A percentile compares a stretch with the other conserved stretches of the same genome.
Evolutionary conservation across 192 early-diverging fungal species (phyloP).

Genomic region (Linnemannia exigua): DNA sequence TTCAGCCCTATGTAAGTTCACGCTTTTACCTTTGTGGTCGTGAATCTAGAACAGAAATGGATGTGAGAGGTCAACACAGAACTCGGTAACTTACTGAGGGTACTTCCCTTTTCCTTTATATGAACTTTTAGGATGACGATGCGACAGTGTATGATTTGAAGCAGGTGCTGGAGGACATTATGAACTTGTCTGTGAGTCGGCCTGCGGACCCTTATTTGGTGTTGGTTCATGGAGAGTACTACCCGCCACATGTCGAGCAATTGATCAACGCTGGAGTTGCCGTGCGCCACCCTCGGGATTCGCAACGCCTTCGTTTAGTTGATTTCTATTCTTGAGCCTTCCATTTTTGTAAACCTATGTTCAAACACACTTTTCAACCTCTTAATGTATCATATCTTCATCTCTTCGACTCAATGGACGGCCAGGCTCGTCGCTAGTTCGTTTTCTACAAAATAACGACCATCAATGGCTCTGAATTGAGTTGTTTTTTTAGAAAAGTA

Average conservation of each 20-base stretch:
- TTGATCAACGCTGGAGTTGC: slow-evolving; percentile 66
- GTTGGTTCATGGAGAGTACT: slow-evolving; percentile 60
- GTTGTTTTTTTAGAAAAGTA: too few species aligned
- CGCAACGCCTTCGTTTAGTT: slow-evolving; percentile 53
- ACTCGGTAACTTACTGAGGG: neutral
- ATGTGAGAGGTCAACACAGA: neutral
- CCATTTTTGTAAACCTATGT: neutral
- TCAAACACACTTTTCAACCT: neutral
- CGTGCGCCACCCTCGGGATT: slow-evolving; percentile 62
- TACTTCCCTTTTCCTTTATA: neutral
- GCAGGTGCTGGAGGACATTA: slow-evolving; percentile 61
- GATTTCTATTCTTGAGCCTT: slow-evolving; percentile 57
- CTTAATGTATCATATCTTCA: neutral
- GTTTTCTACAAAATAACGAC: too few species aligned
- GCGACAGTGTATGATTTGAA: slow-evolving; percentile 28
- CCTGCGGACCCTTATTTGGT: slow-evolving; percentile 61
- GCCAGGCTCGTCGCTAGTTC: too few species aligned
- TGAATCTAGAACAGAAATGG: neutral
- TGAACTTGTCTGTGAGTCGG: slow-evolving; percentile 60
- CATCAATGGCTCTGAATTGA: too few species aligned
- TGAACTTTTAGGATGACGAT: slow-evolving; percentile 10
- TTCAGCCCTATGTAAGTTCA: slow-evolving; percentile 36
- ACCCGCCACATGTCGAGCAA: slow-evolving; percentile 67
- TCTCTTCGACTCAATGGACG: too few species aligned
- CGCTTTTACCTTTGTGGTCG: neutral